Percentiles rank a stretch among this genome's conserved stretches.
Evolutionary conservation across 768 basidiomycete species (phyloP).

Genomic region (Suillus decipiens): DNA sequence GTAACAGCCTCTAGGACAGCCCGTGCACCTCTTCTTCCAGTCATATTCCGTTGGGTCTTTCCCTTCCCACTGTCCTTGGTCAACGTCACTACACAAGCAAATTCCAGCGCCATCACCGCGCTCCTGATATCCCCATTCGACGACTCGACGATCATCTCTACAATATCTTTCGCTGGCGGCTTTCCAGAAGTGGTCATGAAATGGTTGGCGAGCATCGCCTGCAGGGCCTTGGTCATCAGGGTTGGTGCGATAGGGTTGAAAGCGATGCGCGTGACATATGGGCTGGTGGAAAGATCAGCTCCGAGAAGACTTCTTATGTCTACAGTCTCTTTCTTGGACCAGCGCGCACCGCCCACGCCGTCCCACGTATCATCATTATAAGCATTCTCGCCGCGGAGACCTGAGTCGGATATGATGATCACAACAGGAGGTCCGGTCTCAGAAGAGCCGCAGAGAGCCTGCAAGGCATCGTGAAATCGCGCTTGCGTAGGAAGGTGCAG

Average conservation of each 20-base stretch:
- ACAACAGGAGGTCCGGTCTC: conserved; percentile 61
- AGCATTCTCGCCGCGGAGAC: conserved; percentile 66
- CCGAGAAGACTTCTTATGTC: conserved; percentile 75
- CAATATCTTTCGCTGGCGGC: conserved; percentile 59
- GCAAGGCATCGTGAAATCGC: conserved; percentile 72
- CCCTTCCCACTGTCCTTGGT: conserved; percentile 33
- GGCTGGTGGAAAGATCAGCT: conserved; percentile 63
- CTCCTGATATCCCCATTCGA: conserved; percentile 91
- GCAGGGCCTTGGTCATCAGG: conserved; percentile 77
- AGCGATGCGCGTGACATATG: conserved; percentile 76
- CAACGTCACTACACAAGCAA: conserved; percentile 59
- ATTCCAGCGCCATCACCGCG: conserved; percentile 92
- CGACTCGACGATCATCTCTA: conserved; percentile 77
- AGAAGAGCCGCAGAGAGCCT: conserved; percentile 45
- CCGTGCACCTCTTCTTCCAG: conserved; percentile 20
- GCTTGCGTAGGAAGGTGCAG: conserved; percentile 67
- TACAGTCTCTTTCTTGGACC: conserved; percentile 55
- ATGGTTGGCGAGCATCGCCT: conserved; percentile 52
- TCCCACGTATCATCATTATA: conserved; percentile 50
- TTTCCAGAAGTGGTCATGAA: conserved; percentile 37
- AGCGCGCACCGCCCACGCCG: conserved; percentile 41
- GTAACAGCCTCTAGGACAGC: conserved; percentile 73
- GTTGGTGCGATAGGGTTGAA: conserved; percentile 94
- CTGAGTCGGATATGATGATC: conserved; percentile 81
- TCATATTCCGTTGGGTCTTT: conserved; percentile 32